Evolutionary conservation across 768 basidiomycete species (phyloP).

Genomic region (Lactarius sp.): DNA sequence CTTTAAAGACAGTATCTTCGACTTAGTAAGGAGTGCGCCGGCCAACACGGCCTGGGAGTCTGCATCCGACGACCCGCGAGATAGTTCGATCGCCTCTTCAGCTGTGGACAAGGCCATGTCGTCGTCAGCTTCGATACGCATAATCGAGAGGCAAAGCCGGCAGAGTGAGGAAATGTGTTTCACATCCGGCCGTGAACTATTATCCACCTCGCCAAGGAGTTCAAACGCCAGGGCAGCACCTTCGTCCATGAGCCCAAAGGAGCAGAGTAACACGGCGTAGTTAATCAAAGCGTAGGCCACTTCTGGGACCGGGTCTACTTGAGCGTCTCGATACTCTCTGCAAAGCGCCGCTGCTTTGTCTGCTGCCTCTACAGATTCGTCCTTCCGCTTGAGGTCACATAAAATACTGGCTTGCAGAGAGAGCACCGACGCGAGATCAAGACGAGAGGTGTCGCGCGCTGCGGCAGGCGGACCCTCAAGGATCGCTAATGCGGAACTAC

Average conservation of each 20-base stretch:
- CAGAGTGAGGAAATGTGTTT: slow-evolving; percentile 2
- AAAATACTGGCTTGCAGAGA: slow-evolving; percentile 11
- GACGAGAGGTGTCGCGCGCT: background rate
- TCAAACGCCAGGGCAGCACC: slow-evolving; percentile 8
- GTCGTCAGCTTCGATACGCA: background rate
- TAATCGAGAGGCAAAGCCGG: slow-evolving; percentile 1
- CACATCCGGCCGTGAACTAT: background rate
- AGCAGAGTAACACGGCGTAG: slow-evolving; percentile 1
- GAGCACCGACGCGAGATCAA: background rate
- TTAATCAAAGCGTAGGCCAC: slow-evolving; percentile 5
- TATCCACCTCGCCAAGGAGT: background rate
- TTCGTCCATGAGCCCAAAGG: slow-evolving; percentile 3
- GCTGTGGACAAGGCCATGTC: background rate
- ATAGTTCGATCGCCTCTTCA: slow-evolving; percentile 3
- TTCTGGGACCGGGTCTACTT: background rate
- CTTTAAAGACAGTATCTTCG: slow-evolving; percentile 10
- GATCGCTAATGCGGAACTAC: background rate
- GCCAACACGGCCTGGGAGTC: background rate
- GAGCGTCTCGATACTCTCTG: background rate
- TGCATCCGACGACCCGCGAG: background rate
- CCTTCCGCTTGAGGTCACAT: slow-evolving; percentile 8
- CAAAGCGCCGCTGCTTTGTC: slow-evolving; percentile 1
- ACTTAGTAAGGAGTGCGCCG: slow-evolving; percentile 12
- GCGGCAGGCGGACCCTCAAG: background rate
- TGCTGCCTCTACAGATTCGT: slow-evolving; percentile 1